Percentiles rank a stretch among this genome's conserved stretches.
Conservation (phyloP, 805 yeast genomes). For the Barnettozyma botsteinii region DNA sequence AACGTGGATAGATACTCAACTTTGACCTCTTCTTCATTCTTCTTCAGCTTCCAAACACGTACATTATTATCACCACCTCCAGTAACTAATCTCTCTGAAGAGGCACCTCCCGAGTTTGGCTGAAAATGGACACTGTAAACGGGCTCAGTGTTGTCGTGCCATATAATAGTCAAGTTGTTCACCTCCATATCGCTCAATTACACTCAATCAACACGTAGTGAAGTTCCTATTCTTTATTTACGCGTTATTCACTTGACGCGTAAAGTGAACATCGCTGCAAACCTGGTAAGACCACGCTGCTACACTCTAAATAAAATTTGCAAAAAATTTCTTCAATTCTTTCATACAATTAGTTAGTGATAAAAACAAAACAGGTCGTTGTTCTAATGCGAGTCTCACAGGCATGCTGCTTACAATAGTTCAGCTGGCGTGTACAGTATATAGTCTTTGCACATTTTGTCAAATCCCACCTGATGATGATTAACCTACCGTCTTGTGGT, state of each 20-base stretch:
- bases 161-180: constrained; percentile 51
- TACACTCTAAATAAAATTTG: too few species aligned
- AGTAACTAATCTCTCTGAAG: constrained; percentile 59
- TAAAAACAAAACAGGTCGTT: too few species aligned
- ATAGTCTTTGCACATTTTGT: constrained; percentile 36
- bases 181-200: constrained; percentile 37
- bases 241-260: too few species aligned
- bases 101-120: constrained; percentile 28
- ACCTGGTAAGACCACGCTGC: too few species aligned
- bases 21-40: constrained; percentile 24
- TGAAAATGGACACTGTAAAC: constrained; percentile 66
- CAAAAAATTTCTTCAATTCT: too few species aligned
- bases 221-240: too few species aligned
- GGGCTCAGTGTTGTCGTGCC: constrained; percentile 75
- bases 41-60: constrained; percentile 41
- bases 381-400: too few species aligned
- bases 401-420: too few species aligned
- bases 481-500: constrained; percentile 31
- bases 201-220: too few species aligned
- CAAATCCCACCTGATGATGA: constrained; percentile 36
- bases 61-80: constrained; percentile 94
- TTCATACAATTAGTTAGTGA: too few species aligned
- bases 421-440: too few species aligned
- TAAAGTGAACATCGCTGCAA: too few species aligned
- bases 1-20: constrained; percentile 79